Evolutionary conservation across 2,329 filamentous ascomycete species (phyloP).

Genomic region (Cylindrodendrum hubeiense): DNA sequence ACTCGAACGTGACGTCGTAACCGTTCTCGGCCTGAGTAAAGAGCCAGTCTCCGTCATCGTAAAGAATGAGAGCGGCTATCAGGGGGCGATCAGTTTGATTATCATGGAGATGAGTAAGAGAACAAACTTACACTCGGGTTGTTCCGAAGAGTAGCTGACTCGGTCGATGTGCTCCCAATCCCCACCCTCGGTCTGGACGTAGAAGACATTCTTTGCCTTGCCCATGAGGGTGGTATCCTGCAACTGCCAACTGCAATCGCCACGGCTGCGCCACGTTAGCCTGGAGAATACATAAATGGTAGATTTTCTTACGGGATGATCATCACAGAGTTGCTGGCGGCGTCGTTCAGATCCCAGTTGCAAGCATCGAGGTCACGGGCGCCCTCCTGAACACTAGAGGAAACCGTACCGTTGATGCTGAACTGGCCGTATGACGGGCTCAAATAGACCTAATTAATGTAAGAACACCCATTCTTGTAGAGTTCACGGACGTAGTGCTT

Average conservation of each 20-base stretch:
- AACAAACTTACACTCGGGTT: background rate
- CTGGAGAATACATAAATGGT: background rate
- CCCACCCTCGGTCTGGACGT: background rate
- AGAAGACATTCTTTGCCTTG: background rate
- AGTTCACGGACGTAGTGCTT: background rate
- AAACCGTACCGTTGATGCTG: background rate
- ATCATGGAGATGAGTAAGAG: background rate
- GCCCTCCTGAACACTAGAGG: background rate
- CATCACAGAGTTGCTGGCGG: background rate
- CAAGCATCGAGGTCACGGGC: background rate
- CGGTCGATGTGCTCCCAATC: background rate
- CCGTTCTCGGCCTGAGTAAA: conserved; percentile 14
- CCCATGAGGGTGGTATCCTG: background rate
- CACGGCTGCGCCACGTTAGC: background rate
- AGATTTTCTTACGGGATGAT: background rate
- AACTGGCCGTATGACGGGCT: background rate
- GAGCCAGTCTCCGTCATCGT: conserved; percentile 20
- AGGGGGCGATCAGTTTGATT: background rate
- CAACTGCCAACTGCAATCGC: background rate
- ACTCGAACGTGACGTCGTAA: conserved; percentile 11
- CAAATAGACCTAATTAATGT: background rate
- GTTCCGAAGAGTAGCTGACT: background rate
- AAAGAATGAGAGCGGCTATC: conserved; percentile 12
- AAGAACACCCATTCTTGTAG: too few relatives aligned
- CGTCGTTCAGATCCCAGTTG: background rate